These are phyloP conservation scores for Paspalum notatum DNA, from an alignment of 176 grass and related monocot genomes.

Conservation along the genomic window DNA sequence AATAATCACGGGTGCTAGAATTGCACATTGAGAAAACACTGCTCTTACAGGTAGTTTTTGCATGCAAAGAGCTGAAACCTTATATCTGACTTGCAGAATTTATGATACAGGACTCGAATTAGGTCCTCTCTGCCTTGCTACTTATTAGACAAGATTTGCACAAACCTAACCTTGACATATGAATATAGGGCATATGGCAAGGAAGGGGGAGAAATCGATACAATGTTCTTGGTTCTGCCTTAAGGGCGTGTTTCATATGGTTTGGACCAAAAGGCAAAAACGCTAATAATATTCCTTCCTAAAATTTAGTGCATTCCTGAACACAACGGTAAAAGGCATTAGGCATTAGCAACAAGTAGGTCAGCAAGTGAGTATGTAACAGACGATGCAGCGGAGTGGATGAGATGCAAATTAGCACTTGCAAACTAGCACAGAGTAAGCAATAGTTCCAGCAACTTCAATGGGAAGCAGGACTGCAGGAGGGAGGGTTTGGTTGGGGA, in stretches of 20 bases:
- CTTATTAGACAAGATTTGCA: background rate
- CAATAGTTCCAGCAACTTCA: background rate
- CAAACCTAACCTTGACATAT: background rate
- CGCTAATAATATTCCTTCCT: background rate
- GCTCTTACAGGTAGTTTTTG: background rate
- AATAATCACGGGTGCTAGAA: background rate
- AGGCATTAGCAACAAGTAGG: background rate
- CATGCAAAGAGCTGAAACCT: background rate
- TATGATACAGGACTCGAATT: background rate
- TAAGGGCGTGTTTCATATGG: background rate
- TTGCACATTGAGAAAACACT: background rate
- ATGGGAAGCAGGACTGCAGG: background rate
- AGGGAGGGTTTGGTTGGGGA: no score
- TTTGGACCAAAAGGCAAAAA: background rate
- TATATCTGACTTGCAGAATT: background rate
- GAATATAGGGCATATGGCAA: slow-evolving; percentile 5
- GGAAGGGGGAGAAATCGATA: background rate
- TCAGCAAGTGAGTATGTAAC: background rate
- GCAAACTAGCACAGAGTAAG: no score
- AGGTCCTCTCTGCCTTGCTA: background rate
- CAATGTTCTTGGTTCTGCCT: background rate
- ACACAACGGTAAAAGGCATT: background rate
- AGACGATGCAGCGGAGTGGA: background rate
- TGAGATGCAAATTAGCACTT: background rate
- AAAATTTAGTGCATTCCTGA: background rate